Evolutionary conservation across 495 filamentous ascomycete genomes (phyloP).

Genomic region (Tuber melanosporum): DNA sequence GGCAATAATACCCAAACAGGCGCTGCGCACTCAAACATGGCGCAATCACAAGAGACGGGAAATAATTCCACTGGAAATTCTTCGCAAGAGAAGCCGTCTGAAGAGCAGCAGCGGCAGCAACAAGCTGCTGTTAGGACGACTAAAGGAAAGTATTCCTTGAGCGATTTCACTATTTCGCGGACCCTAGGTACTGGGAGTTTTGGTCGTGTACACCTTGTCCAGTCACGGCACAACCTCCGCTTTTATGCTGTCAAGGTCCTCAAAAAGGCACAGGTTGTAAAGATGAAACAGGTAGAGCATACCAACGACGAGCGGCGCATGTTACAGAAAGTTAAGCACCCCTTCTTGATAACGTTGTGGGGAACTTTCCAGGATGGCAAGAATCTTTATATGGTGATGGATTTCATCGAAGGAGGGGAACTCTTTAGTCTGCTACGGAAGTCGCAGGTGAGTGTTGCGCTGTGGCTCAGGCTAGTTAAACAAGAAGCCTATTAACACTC

Average conservation of each 20-base stretch:
- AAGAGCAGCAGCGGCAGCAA: slow-evolving; percentile 35
- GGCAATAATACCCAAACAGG: slow-evolving; percentile 36
- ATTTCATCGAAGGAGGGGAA: slow-evolving; percentile 98
- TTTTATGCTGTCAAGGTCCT: slow-evolving; percentile 98
- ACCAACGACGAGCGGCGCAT: slow-evolving; percentile 96
- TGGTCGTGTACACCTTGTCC: slow-evolving; percentile 89
- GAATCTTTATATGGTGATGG: slow-evolving; percentile 99
- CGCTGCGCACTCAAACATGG: slow-evolving; percentile 37
- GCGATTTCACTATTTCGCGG: slow-evolving; percentile 78
- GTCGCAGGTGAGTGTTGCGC: slow-evolving; percentile 67
- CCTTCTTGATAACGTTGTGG: slow-evolving; percentile 95
- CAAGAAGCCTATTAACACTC: not conserved
- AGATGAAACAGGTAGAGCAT: slow-evolving; percentile 99
- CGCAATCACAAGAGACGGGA: slow-evolving; percentile 36
- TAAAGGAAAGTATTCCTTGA: slow-evolving; percentile 94
- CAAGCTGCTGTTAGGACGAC: slow-evolving; percentile 58
- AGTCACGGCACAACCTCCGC: slow-evolving; percentile 92
- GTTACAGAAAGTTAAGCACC: slow-evolving; percentile 91
- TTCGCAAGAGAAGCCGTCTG: slow-evolving; percentile 35
- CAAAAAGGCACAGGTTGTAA: slow-evolving; percentile 97
- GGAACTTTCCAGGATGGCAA: slow-evolving; percentile 92
- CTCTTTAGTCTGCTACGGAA: slow-evolving; percentile 91
- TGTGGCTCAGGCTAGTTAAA: slow-evolving; percentile 2
- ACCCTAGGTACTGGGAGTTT: slow-evolving; percentile 96
- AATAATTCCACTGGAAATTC: slow-evolving; percentile 21